Conservation (phyloP, 495 filamentous ascomycete species). For the Aspergillus funiculosus region DNA sequence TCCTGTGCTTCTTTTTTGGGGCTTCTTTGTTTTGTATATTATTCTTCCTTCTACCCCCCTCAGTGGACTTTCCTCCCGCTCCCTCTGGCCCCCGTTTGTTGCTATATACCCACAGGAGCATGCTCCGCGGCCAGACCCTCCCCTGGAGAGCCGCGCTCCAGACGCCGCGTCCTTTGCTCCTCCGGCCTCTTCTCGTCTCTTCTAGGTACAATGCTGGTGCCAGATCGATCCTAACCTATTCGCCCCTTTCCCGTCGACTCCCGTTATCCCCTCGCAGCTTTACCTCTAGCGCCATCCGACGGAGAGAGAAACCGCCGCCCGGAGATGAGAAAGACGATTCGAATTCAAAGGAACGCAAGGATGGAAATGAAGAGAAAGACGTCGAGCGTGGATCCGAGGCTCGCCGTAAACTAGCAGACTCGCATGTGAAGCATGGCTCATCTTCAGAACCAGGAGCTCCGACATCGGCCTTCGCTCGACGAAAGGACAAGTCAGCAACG, state of each 20-base stretch:
- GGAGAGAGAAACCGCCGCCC: constrained; percentile 41
- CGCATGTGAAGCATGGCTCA: constrained; percentile 27
- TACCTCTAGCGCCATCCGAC: constrained; percentile 36
- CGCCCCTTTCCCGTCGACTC: constrained; percentile 26
- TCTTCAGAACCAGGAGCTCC: constrained; percentile 27
- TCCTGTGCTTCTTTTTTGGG: neutral
- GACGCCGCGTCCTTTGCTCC: constrained; percentile 36
- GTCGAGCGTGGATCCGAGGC: constrained; percentile 25
- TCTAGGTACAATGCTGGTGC: constrained; percentile 38
- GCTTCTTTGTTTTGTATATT: constrained; percentile 9
- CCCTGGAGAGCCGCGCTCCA: constrained; percentile 53
- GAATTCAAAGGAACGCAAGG: constrained; percentile 30
- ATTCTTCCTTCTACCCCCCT: constrained; percentile 2
- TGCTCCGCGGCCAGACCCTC: constrained; percentile 50
- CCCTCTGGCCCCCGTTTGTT: neutral
- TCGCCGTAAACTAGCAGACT: constrained; percentile 35
- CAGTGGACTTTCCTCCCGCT: neutral
- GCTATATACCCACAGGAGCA: constrained; percentile 31
- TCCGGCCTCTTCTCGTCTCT: constrained; percentile 29
- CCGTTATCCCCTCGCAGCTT: constrained; percentile 35
- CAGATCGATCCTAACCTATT: constrained; percentile 28
- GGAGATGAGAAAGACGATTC: constrained; percentile 35
- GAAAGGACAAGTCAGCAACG: constrained; percentile 34
- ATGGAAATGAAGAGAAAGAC: constrained; percentile 31
- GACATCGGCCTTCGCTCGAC: constrained; percentile 29